phyloP scores from a whole-genome alignment of 2,329 filamentous ascomycete species.

The Furcasterigmium furcatum region DNA sequence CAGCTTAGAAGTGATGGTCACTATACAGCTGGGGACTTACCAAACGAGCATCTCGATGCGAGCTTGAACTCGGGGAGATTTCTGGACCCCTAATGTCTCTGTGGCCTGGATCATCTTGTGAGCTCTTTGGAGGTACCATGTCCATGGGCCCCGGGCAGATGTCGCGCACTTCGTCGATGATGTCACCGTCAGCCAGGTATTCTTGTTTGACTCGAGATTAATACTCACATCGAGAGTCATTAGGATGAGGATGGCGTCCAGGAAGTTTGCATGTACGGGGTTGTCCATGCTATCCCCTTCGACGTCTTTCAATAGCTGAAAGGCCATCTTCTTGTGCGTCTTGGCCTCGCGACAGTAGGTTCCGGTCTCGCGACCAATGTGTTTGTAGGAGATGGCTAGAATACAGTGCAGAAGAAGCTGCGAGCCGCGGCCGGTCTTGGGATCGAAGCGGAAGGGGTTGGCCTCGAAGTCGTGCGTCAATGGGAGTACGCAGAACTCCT shows the following conservation, averaged over 20 bases:
- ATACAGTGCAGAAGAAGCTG: conserved; percentile 26
- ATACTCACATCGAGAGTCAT: conserved; percentile 26
- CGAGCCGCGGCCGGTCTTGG: conserved; percentile 16
- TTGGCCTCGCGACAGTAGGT: conserved; percentile 15
- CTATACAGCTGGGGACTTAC: too few relatives aligned
- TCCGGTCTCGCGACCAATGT: conserved; percentile 21
- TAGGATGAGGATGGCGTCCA: conserved; percentile 25
- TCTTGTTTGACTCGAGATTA: too few relatives aligned
- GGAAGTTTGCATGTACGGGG: conserved; percentile 8
- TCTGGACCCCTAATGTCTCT: conserved; percentile 9
- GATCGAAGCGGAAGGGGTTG: conserved; percentile 26
- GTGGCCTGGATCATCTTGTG: conserved; percentile 18
- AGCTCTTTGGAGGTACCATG: conserved; percentile 18
- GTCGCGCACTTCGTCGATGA: conserved; percentile 21
- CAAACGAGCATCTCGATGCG: conserved; percentile 26
- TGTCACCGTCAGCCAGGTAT: background rate
- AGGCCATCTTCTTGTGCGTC: conserved; percentile 16
- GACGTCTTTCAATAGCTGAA: conserved; percentile 17
- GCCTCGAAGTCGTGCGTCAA: conserved; percentile 23
- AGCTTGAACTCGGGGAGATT: conserved; percentile 17
- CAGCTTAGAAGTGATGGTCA: too few relatives aligned
- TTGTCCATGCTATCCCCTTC: conserved; percentile 4
- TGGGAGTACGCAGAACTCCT: conserved; percentile 27
- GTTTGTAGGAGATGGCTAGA: conserved; percentile 23
- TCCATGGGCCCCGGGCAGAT: conserved; percentile 27